Base-by-base conservation (phyloP, 1,139 yeast species). In the Nadsonia commutata region DNA sequence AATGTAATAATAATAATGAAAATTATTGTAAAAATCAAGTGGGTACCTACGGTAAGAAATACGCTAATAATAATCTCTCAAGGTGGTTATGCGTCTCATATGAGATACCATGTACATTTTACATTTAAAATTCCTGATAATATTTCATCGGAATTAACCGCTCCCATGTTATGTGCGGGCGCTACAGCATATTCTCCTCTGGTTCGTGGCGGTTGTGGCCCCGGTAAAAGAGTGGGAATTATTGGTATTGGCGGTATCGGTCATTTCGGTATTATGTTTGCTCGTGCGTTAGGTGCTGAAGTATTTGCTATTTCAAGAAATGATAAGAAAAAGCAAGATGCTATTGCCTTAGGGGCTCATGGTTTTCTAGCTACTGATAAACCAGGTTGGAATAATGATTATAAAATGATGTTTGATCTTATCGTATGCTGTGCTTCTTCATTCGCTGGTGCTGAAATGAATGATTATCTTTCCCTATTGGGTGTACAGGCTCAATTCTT, bases 21-120 rank as follows among this genome's bases (percentile, higher is more conserved):
- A 70, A 88, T 49, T 76, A 76, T 65, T 81, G 93, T 65, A 67
- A 74, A 39, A 77, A 84, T 38, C 84, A 76, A 59, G 86, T 81
- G 60, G 90, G 90, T 53, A 75, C 86, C 19, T 80, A 81, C 76
- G 33, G 33, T 7, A 88, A 81, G 64, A 83, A 81, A 64, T 81
- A 80, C 62, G 84, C 84, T 39, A 77, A 86, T 50, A 90, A 93
- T 47, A 88, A 81, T 63, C 90, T 74, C 80, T 48, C 94, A 82
- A 60, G 94, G 93, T 45, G 94, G 94, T 3, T 40, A 42, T 31
- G 33, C 33, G 13, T 27, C 33, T 9, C 33, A 27, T 27, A 16
- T 27, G 5, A 27, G 33, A 13, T 27, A 16, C n/a, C 33, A 27
- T 16, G 33, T 11, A 27, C 33, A 77, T 45, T 86, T 80, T 59